Conservation (phyloP, 139 green algal species). For the Axilococcus clingmanii region DNA sequence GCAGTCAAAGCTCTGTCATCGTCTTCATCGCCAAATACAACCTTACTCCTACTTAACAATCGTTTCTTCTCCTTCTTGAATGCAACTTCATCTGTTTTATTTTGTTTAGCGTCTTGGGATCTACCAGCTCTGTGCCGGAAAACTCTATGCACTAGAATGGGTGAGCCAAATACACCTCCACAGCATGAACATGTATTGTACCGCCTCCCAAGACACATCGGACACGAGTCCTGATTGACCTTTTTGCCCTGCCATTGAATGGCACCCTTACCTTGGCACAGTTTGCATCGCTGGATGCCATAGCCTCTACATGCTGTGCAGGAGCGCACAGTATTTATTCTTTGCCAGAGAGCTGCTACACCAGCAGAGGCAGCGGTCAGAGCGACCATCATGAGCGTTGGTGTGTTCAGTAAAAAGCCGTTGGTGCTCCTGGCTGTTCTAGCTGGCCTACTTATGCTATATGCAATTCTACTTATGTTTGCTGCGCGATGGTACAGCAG, state of each 20-base stretch:
- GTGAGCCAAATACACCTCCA: too few species aligned
- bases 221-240: slow-evolving; percentile 24
- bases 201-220: slow-evolving; percentile 24
- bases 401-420: not conserved
- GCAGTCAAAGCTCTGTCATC: too few species aligned
- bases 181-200: slow-evolving; percentile 18
- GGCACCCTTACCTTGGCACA: slow-evolving; percentile 20
- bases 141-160: too few species aligned
- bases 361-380: slow-evolving; percentile 15
- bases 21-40: too few species aligned
- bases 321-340: slow-evolving; percentile 10
- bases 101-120: too few species aligned
- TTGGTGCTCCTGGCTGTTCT: not conserved
- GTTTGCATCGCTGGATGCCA: slow-evolving; percentile 27
- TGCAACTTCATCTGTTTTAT: too few species aligned
- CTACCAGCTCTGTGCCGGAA: too few species aligned
- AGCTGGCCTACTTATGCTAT: not conserved
- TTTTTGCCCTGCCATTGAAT: slow-evolving; percentile 34
- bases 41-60: too few species aligned
- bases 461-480: not conserved
- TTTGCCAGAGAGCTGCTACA: slow-evolving; percentile 12
- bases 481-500: too few species aligned
- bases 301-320: slow-evolving; percentile 25
- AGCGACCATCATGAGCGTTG: slow-evolving; percentile 8
- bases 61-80: too few species aligned